phyloP scores from a whole-genome alignment of 768 basidiomycete genomes.

The Phlegmacium glaucopus region DNA sequence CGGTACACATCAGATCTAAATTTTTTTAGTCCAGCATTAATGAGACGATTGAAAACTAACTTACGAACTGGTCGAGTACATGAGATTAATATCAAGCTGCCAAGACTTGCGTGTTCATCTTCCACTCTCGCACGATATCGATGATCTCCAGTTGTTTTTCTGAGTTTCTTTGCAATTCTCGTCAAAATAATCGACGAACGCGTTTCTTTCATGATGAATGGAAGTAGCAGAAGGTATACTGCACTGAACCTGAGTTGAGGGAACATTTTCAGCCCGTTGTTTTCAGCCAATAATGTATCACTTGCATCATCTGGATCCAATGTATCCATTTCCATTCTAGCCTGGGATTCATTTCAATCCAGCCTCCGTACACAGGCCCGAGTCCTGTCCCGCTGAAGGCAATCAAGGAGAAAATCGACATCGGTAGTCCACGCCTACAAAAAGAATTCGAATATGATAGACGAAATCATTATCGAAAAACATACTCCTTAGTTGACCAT shows the following conservation, averaged over 20 bases:
- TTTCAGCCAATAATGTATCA: neutral
- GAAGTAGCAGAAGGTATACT: conserved; percentile 44
- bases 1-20: conserved; percentile 62
- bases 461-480: neutral
- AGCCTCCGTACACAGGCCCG: conserved; percentile 23
- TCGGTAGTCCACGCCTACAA: conserved; percentile 71
- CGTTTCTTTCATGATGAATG: conserved; percentile 68
- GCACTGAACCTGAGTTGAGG: conserved; percentile 42
- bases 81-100: conserved; percentile 63
- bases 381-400: conserved; percentile 45
- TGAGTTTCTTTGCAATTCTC: conserved; percentile 54
- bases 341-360: conserved; percentile 25
- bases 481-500: conserved; percentile 59
- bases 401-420: conserved; percentile 65
- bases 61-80: conserved; percentile 69
- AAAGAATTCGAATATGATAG: neutral
- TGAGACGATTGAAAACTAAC: conserved; percentile 22
- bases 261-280: neutral
- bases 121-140: conserved; percentile 64
- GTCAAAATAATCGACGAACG: conserved; percentile 68
- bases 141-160: conserved; percentile 62
- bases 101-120: conserved; percentile 53
- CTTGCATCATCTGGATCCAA: conserved; percentile 28
- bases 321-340: conserved; percentile 29
- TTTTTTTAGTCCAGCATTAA: neutral